phyloP scores from a whole-genome alignment of 2,329 filamentous ascomycete species.

The Colletotrichum sp. region DNA sequence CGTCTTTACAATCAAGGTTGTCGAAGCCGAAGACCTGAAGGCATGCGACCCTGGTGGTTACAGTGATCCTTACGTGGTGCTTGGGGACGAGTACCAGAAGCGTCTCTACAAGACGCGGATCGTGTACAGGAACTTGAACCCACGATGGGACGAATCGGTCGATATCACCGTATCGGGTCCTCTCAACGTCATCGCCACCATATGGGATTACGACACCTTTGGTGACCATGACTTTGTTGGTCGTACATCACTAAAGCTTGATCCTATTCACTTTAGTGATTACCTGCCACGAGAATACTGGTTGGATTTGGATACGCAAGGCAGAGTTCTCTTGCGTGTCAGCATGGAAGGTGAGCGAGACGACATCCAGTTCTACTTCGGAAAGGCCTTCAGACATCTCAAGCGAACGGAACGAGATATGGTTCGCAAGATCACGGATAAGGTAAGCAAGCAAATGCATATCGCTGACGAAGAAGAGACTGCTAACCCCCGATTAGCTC shows the following conservation, averaged over 20 bases:
- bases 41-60: slow-evolving; percentile 95
- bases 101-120: slow-evolving; percentile 93
- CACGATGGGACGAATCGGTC: slow-evolving; percentile 95
- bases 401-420: slow-evolving; percentile 98
- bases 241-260: slow-evolving; percentile 95
- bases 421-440: slow-evolving; percentile 97
- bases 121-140: slow-evolving; percentile 88
- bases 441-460: slow-evolving; percentile 61
- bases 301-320: slow-evolving; percentile 96
- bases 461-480: slow-evolving; percentile 14
- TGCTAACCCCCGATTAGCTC: slow-evolving; percentile 58
- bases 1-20: slow-evolving; percentile 98
- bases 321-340: slow-evolving; percentile 84
- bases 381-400: slow-evolving; percentile 92
- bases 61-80: slow-evolving; percentile 95
- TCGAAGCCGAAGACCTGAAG: slow-evolving; percentile 96
- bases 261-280: slow-evolving; percentile 95
- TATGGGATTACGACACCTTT: slow-evolving; percentile 98
- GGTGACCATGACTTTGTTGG: slow-evolving; percentile 98
- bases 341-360: slow-evolving; percentile 99
- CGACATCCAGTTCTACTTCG: slow-evolving; percentile 98
- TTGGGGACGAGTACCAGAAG: slow-evolving; percentile 98
- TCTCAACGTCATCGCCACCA: slow-evolving; percentile 92
- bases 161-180: slow-evolving; percentile 93
- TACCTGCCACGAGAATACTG: slow-evolving; percentile 96